phyloP scores from a whole-genome alignment of 202 grass and related monocot species.

The Panicum hallii region DNA sequence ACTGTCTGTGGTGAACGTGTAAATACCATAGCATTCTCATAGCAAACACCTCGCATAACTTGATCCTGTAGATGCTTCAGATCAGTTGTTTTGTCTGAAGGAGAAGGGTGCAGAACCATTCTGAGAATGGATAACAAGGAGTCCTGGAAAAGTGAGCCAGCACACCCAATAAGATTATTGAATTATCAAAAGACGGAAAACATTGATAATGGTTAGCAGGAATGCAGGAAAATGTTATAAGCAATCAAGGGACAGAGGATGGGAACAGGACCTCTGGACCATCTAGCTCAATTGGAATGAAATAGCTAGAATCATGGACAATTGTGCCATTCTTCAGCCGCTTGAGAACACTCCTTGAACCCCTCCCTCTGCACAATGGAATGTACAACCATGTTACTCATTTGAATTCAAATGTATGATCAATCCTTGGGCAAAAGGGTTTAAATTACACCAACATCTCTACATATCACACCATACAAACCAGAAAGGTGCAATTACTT shows the following conservation, averaged over 20 bases:
- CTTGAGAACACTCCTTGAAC: constrained; percentile 74
- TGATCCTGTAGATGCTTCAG: constrained; percentile 40
- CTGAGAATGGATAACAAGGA: constrained; percentile 61
- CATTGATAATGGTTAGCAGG: neutral
- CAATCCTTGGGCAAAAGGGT: neutral
- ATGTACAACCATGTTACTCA: constrained; percentile 24
- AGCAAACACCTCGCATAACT: constrained; percentile 68
- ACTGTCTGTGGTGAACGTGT: constrained; percentile 36
- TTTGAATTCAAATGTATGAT: neutral
- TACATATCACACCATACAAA: constrained; percentile 29
- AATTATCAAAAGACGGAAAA: constrained; percentile 11
- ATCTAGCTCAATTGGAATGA: constrained; percentile 68
- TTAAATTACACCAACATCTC: neutral
- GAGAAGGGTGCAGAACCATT: constrained; percentile 65
- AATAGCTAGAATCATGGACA: constrained; percentile 82
- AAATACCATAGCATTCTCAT: constrained; percentile 83
- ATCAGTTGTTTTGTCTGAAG: constrained; percentile 32
- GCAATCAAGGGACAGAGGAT: neutral
- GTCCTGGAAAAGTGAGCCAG: constrained; percentile 49
- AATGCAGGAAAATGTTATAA: neutral
- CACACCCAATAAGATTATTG: constrained; percentile 17
- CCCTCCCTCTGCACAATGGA: constrained; percentile 66
- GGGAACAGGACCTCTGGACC: constrained; percentile 61
- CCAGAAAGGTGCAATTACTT: neutral
- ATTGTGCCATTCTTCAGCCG: constrained; percentile 59